These are phyloP conservation scores for Glaciozyma martinii DNA, from an alignment of 768 basidiomycete genomes.

Conservation along the genomic window DNA sequence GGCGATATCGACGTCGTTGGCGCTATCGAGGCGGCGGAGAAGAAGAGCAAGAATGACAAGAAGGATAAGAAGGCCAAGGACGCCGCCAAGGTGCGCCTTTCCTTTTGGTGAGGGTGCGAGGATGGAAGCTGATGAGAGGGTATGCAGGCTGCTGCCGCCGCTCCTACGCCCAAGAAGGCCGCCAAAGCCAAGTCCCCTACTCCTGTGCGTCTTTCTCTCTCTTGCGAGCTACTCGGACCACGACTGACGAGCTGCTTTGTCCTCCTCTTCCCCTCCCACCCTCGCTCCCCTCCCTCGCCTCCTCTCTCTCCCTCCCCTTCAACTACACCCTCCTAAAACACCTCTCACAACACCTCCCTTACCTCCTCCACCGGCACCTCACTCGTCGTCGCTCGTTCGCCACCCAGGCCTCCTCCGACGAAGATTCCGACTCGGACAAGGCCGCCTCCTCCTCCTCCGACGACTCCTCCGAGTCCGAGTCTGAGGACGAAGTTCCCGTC, in stretches of 20 bases:
- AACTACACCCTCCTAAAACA: too few relatives aligned
- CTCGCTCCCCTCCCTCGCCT: not conserved
- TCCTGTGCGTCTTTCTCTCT: not conserved
- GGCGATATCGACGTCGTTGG: not conserved
- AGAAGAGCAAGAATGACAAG: constrained; percentile 23
- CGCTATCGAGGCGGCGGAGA: constrained; percentile 6
- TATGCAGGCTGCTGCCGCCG: not conserved
- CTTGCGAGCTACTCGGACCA: not conserved
- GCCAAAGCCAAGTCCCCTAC: not conserved
- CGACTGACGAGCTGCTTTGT: too few relatives aligned
- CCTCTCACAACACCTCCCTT: too few relatives aligned
- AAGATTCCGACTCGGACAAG: constrained; percentile 1
- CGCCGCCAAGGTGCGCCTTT: not conserved
- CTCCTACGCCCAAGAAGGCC: not conserved
- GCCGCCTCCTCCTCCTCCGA: not conserved
- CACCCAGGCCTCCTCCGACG: not conserved
- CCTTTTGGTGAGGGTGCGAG: not conserved
- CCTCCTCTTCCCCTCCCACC: not conserved
- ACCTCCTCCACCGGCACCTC: too few relatives aligned
- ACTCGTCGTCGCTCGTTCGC: not conserved
- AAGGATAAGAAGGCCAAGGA: not conserved
- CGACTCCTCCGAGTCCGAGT: not conserved
- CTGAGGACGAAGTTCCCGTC: not conserved
- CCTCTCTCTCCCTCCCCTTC: not conserved
- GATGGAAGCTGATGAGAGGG: not conserved